A percentile compares a stretch with the other conserved stretches of the same genome.
Evolutionary conservation across 2,329 filamentous ascomycete species (phyloP).

Genomic region (Orbilia ellipsospora): DNA sequence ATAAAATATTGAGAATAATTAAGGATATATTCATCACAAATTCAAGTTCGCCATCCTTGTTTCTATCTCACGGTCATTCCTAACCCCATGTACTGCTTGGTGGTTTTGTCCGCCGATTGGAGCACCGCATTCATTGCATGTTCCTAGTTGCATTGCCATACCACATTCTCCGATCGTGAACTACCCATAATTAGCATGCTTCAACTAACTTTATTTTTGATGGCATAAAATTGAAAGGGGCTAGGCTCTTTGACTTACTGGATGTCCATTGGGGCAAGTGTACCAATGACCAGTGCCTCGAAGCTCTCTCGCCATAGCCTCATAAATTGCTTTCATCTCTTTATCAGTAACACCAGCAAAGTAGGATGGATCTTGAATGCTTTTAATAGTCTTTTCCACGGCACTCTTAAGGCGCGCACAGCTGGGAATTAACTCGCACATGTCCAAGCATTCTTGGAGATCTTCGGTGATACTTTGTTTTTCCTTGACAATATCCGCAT

Average conservation of each 20-base stretch:
- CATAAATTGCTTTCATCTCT: constrained; percentile 67
- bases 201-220: not conserved
- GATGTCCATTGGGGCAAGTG: constrained; percentile 69
- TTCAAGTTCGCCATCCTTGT: constrained; percentile 18
- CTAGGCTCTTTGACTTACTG: constrained; percentile 15
- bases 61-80: constrained; percentile 1
- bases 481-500: constrained; percentile 25
- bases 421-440: constrained; percentile 13
- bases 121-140: constrained; percentile 40
- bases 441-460: constrained; percentile 35
- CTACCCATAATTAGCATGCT: not conserved
- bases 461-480: constrained; percentile 47
- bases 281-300: constrained; percentile 72
- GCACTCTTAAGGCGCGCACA: constrained; percentile 63
- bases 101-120: constrained; percentile 30
- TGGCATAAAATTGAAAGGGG: too few relatives aligned
- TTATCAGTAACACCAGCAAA: constrained; percentile 66
- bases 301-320: constrained; percentile 67
- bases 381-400: constrained; percentile 64
- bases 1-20: not conserved
- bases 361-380: constrained; percentile 65
- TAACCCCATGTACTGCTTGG: constrained; percentile 17
- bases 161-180: constrained; percentile 45
- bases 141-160: constrained; percentile 21
- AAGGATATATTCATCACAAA: not conserved